Evolutionary conservation across 495 filamentous ascomycete genomes (phyloP), one percentile per base, ranked within the genome.

Genomic region (Neohortaea acidophila): DNA sequence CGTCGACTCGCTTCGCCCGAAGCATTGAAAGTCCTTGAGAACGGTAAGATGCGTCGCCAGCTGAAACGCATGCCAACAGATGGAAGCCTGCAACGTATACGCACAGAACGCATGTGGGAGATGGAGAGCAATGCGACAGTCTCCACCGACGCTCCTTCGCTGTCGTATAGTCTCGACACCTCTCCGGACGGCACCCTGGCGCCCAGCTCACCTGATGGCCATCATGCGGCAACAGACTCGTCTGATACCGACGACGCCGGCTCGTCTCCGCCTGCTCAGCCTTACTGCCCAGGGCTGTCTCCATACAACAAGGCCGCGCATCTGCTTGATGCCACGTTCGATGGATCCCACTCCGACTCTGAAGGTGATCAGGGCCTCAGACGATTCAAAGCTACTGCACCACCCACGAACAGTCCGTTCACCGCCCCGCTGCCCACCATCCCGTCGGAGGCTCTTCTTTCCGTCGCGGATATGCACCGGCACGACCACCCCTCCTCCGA

Each of bases 21-120:
- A 14, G 33, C 46, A 13, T 33, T 49, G 11, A 33, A 38, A 11
- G 41, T 45, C 1, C 42, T 49, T 4, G 46, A 49, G 38, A 29
- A 49, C 11, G 46, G 46, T n/a, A 41, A 39, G 21, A 45, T 40
- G 36, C 23, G 46, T 18, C 27, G 46, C n/a, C 39, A 43, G 26
- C 8, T 29, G 27, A 23, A 30, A 19, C 23, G 3, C 21, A 23
- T 3, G 4, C 3, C 7, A 21, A 23, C 7, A 34, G 15, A 15
- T 21, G 32, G 21, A 6, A 34, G 15, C 14, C 32, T 15, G 5
- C 3, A 3, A 5, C 17, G 15, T 9, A 15, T 21, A 2, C 37
- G 36, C 17, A 31, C 21, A 4, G 23, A 41, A 17, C 43, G 43
- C 7, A 35, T 17, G 3, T 15, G 13, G 11, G 29, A 28, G 1